These are phyloP conservation scores for Exophiala lecanii-corni DNA, from an alignment of 2,329 filamentous ascomycete genomes.

Conservation along the genomic window DNA sequence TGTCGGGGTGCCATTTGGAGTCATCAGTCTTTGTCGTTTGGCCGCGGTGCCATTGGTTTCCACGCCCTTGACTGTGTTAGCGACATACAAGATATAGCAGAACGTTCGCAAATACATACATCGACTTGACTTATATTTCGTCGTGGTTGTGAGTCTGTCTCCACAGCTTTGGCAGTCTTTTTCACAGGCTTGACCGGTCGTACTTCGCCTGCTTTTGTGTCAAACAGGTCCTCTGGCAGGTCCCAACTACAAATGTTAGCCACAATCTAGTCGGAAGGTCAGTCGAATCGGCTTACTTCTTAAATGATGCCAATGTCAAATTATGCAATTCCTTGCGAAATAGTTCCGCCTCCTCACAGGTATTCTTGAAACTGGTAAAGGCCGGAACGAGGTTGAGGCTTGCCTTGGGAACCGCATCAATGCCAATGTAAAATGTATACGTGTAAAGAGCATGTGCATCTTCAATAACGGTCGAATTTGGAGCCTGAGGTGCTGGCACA, in stretches of 20 bases:
- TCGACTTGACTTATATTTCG: slow-evolving; percentile 21
- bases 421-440: slow-evolving; percentile 87
- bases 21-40: slow-evolving; percentile 21
- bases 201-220: slow-evolving; percentile 60
- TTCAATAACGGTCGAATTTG: slow-evolving; percentile 36
- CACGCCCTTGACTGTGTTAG: too few species aligned
- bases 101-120: too few species aligned
- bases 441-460: slow-evolving; percentile 64
- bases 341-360: slow-evolving; percentile 69
- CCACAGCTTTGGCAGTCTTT: slow-evolving; percentile 31
- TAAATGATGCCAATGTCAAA: slow-evolving; percentile 75
- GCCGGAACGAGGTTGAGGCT: slow-evolving; percentile 61
- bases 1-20: slow-evolving; percentile 10
- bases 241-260: slow-evolving; percentile 58
- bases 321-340: slow-evolving; percentile 73
- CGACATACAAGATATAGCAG: too few species aligned
- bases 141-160: slow-evolving; percentile 10
- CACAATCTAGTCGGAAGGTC: too few species aligned
- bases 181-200: slow-evolving; percentile 59
- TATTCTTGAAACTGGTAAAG: slow-evolving; percentile 80
- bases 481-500: slow-evolving; percentile 38
- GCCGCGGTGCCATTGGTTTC: slow-evolving; percentile 12
- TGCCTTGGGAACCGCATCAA: slow-evolving; percentile 40
- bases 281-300: slow-evolving; percentile 66
- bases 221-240: slow-evolving; percentile 85